Percentiles rank a stretch among this genome's conserved stretches.
Evolutionary conservation across 2,329 filamentous ascomycete genomes (phyloP).

Genomic region (Aspergillus ochraceus): DNA sequence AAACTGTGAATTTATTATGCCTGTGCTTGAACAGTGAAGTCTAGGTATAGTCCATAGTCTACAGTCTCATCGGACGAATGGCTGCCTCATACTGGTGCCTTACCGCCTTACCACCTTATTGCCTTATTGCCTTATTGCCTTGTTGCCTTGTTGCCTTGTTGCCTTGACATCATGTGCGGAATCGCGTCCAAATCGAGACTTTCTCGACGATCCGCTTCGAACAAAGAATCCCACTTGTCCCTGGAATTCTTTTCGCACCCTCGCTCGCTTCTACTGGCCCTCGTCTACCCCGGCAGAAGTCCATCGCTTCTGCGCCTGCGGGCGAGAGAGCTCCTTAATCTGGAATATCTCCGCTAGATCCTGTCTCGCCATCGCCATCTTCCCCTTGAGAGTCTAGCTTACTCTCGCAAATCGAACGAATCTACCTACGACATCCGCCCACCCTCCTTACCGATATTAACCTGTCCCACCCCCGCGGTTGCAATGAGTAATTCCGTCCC

Average conservation of each 20-base stretch:
- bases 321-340: slow-evolving; percentile 18
- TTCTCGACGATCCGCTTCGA: not conserved
- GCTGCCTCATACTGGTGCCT: slow-evolving; percentile 25
- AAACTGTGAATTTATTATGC: no score
- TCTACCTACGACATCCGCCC: not conserved
- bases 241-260: not conserved
- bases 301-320: slow-evolving; percentile 20
- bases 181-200: not conserved
- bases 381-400: not conserved
- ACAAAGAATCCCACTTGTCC: not conserved
- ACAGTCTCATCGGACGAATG: not conserved
- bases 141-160: not conserved
- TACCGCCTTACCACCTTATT: not conserved
- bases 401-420: not conserved
- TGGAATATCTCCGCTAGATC: slow-evolving; percentile 2
- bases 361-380: not conserved
- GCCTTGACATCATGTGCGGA: not conserved
- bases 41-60: no score
- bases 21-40: no score
- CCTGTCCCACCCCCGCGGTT: not conserved
- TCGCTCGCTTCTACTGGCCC: slow-evolving; percentile 5
- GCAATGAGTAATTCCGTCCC: slow-evolving; percentile 43
- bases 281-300: slow-evolving; percentile 3
- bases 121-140: not conserved
- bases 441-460: not conserved